Evolutionary conservation across 768 basidiomycete genomes (phyloP), one percentile per base, ranked within the genome.

Genomic region (Trametes sanguinea): DNA sequence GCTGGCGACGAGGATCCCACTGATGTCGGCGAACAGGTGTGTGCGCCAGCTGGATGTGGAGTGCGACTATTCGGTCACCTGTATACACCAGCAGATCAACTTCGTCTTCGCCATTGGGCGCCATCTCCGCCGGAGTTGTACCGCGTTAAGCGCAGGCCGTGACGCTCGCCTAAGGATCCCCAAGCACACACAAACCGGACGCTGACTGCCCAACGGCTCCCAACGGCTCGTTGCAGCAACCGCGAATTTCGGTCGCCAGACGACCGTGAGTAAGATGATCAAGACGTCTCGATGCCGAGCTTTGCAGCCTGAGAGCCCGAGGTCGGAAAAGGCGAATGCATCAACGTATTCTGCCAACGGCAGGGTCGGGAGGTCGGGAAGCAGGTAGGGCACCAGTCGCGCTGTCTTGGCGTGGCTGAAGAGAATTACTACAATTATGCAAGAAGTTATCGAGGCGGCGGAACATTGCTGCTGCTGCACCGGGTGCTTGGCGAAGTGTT

Each of bases 151-250:
- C 7, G n/a, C 16, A 37, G n/a, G 1, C 6, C 22, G 22, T 27
- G 54, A 50, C 61, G 54, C 54, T 32, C 54, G 54, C 27, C 8
- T 45, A 7, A 56, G 44, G 61, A 43, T 62, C 50, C 61, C 32
- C 61, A 52, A 46, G 61, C 55, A 39, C 54, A 56, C 61, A 62
- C 60, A 61, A 55, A 51, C 6, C 59, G 52, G 16, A 39, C 29
- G 60, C 29, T 43, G 46, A 48, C n/a, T 55, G n/a, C 30, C 16
- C 53, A 47, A 54, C 29, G 46, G 53, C 30, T 45, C 35, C 5
- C 35, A 27, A 22, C 14, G 22, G 16, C 17, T 22, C 22, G 35
- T 7, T 16, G 44, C 51, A 29, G 11, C 46, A 22, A 32, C 27
- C 52, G 51, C 55, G 33, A 30, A 13, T 17, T 40, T 10, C 22